Conservation (phyloP, 495 filamentous ascomycete species). For the Penicillium daleae region DNA sequence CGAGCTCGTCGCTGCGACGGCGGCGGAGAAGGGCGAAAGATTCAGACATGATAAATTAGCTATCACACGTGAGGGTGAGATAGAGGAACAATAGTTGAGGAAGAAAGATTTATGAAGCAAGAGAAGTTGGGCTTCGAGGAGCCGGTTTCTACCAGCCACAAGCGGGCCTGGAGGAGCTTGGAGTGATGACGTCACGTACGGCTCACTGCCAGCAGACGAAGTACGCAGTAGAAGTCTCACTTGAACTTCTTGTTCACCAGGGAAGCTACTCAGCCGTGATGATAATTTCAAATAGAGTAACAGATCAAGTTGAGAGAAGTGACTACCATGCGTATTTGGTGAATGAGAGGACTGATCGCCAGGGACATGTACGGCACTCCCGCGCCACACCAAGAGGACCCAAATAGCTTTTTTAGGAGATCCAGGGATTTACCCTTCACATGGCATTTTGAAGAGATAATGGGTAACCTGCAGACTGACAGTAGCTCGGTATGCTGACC, state of each 20-base stretch:
- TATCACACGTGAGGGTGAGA: background rate
- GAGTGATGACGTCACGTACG: conserved; percentile 10
- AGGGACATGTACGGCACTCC: background rate
- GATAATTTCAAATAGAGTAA: too few species aligned
- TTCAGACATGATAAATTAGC: conserved; percentile 39
- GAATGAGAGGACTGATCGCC: background rate
- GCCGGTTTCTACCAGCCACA: background rate
- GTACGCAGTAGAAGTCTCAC: background rate
- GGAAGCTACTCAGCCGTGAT: background rate
- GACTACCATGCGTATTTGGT: too few species aligned
- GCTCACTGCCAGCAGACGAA: background rate
- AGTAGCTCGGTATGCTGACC: too few species aligned
- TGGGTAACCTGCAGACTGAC: background rate
- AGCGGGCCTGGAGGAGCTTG: background rate
- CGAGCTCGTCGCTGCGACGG: conserved; percentile 55
- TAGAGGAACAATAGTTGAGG: background rate
- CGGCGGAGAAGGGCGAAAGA: conserved; percentile 61
- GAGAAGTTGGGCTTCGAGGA: background rate
- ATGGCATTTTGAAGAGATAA: background rate
- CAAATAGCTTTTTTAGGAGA: too few species aligned
- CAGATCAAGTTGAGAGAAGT: too few species aligned
- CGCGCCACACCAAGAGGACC: background rate
- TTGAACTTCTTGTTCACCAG: background rate
- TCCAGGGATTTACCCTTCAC: background rate
- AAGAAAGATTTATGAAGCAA: background rate